Conservation (phyloP, 768 basidiomycete genomes). For the Candolleomyces efflorescens region DNA sequence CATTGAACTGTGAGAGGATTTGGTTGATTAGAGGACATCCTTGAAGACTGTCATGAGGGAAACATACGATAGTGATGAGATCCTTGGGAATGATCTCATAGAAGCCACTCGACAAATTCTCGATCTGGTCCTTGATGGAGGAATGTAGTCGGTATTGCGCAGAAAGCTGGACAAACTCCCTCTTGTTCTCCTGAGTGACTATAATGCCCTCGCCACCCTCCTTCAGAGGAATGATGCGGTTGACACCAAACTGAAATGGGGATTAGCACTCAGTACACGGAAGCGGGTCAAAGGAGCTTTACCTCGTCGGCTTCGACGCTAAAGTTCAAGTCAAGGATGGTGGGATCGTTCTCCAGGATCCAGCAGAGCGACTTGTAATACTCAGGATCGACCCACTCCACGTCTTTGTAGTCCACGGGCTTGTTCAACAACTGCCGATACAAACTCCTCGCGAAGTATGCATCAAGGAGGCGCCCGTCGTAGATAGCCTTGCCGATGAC, state of each 20-base stretch:
- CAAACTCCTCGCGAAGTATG: constrained; percentile 95
- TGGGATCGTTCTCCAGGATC: constrained; percentile 97
- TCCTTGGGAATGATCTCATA: constrained; percentile 98
- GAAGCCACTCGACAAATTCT: constrained; percentile 85
- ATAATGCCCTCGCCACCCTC: constrained; percentile 76
- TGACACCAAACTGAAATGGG: constrained; percentile 73
- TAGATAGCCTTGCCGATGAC: constrained; percentile 98
- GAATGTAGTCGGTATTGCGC: constrained; percentile 91
- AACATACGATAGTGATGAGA: constrained; percentile 82
- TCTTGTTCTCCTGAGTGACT: constrained; percentile 95
- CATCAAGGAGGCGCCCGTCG: constrained; percentile 93
- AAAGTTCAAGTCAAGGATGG: constrained; percentile 83
- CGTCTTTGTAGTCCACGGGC: constrained; percentile 91
- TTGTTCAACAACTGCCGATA: constrained; percentile 94
- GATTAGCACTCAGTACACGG: neutral
- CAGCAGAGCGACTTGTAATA: constrained; percentile 98
- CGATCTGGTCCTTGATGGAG: constrained; percentile 95
- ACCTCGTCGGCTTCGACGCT: constrained; percentile 96
- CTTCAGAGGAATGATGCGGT: constrained; percentile 83
- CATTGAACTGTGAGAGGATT: constrained; percentile 65
- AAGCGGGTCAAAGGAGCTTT: constrained; percentile 16
- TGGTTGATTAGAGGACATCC: constrained; percentile 4
- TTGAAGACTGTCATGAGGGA: neutral
- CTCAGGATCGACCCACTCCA: constrained; percentile 97
- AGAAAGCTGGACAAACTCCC: constrained; percentile 93